These are phyloP conservation scores for Alternaria infectoria DNA, from an alignment of 2,329 filamentous ascomycete species.

Conservation along the genomic window DNA sequence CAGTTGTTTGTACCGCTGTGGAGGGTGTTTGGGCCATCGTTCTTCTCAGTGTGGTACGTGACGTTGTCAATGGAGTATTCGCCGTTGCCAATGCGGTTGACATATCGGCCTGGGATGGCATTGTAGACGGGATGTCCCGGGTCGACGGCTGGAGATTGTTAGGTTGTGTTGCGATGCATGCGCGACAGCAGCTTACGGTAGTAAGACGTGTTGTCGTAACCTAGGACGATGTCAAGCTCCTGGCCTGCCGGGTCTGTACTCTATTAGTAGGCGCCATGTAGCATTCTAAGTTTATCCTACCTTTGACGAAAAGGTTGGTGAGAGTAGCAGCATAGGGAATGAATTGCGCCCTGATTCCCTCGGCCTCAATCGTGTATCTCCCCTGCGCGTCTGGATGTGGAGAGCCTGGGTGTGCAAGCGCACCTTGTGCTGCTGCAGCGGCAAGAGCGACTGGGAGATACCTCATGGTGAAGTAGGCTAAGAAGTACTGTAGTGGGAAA, in stretches of 20 bases:
- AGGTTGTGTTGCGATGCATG: slow-evolving; percentile 2
- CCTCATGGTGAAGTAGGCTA: slow-evolving; percentile 24
- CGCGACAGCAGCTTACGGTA: slow-evolving; percentile 34
- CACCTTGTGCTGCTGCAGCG: slow-evolving; percentile 19
- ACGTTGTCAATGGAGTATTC: slow-evolving; percentile 37
- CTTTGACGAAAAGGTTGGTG: slow-evolving; percentile 44
- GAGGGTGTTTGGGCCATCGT: slow-evolving; percentile 44
- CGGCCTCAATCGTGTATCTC: slow-evolving; percentile 38
- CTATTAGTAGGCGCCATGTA: slow-evolving; percentile 8
- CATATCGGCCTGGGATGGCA: slow-evolving; percentile 42
- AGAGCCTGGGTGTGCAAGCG: slow-evolving; percentile 12
- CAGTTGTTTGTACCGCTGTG: slow-evolving; percentile 46
- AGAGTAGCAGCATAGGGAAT: slow-evolving; percentile 44
- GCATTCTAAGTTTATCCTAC: slow-evolving; percentile 7
- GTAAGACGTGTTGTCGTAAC: slow-evolving; percentile 44
- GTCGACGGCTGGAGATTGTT: slow-evolving; percentile 36
- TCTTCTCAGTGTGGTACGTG: slow-evolving; percentile 35
- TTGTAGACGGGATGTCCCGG: slow-evolving; percentile 46
- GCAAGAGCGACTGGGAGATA: slow-evolving; percentile 25
- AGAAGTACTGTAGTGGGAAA: slow-evolving; percentile 1
- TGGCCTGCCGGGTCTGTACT: slow-evolving; percentile 36
- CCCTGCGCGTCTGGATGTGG: slow-evolving; percentile 34
- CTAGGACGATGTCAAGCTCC: slow-evolving; percentile 40
- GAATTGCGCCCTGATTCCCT: slow-evolving; percentile 43
- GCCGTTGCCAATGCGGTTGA: slow-evolving; percentile 44